phyloP scores from a whole-genome alignment of 495 filamentous ascomycete species.

The Elasticomyces elasticus region DNA sequence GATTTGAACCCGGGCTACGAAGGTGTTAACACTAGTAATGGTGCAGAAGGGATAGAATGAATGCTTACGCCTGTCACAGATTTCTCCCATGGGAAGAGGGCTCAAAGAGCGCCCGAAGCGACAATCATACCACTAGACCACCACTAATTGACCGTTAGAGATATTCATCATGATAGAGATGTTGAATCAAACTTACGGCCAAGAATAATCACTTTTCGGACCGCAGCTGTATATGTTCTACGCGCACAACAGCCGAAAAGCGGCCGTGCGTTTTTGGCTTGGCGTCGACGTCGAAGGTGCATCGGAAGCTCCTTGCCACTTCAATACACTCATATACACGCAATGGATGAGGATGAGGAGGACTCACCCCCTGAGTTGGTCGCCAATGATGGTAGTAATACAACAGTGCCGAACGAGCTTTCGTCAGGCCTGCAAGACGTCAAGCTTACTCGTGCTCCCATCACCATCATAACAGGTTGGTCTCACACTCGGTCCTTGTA shows the following conservation, averaged over 20 bases:
- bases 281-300: too few species aligned
- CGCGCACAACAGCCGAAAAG: too few species aligned
- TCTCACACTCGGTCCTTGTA: neutral
- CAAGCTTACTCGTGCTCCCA: constrained; percentile 60
- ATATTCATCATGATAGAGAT: neutral
- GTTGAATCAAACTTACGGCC: neutral
- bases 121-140: constrained; percentile 11
- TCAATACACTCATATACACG: neutral
- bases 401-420: neutral
- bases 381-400: constrained; percentile 32
- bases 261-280: too few species aligned
- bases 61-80: constrained; percentile 5
- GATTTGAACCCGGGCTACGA: constrained; percentile 3
- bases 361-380: constrained; percentile 63
- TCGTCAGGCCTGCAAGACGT: constrained; percentile 39
- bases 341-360: constrained; percentile 38
- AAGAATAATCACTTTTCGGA: too few species aligned
- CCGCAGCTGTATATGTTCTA: too few species aligned
- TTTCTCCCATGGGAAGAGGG: neutral
- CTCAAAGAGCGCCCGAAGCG: neutral
- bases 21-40: neutral
- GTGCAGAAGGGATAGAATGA: neutral
- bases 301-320: too few species aligned
- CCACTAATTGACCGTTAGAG: neutral
- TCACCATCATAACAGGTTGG: constrained; percentile 86